Evolutionary conservation across 2,329 filamentous ascomycete species (phyloP).

Genomic region (Thelonectria olida): DNA sequence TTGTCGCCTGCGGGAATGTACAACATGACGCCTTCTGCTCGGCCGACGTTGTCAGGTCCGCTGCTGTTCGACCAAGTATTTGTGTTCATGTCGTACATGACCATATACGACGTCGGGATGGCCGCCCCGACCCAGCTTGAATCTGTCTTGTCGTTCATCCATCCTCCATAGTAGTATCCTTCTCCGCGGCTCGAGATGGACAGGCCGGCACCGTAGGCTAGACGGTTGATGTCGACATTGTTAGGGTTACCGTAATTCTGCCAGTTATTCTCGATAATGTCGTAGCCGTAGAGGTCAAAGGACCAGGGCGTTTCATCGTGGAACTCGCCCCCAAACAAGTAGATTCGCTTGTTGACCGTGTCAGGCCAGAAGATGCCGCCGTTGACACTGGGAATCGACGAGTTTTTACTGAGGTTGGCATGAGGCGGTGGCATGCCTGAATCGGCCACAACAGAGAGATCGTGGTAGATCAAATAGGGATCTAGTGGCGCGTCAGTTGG

Average conservation of each 20-base stretch:
- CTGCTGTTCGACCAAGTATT: constrained; percentile 62
- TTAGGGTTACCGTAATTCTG: constrained; percentile 53
- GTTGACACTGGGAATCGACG: constrained; percentile 57
- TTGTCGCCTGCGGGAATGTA: constrained; percentile 68
- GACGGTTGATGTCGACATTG: constrained; percentile 50
- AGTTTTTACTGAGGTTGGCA: constrained; percentile 67
- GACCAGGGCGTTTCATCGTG: constrained; percentile 55
- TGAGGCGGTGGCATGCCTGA: constrained; percentile 60
- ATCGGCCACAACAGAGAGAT: constrained; percentile 54
- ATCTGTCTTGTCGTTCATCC: constrained; percentile 63
- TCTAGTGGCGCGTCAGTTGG: constrained; percentile 18
- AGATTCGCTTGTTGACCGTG: constrained; percentile 69
- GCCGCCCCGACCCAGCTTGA: constrained; percentile 56
- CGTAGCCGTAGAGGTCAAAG: constrained; percentile 65
- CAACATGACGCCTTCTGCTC: constrained; percentile 68
- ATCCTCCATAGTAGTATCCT: constrained; percentile 72
- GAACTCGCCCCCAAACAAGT: constrained; percentile 70
- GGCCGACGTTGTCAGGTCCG: constrained; percentile 59
- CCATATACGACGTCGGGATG: constrained; percentile 59
- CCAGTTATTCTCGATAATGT: constrained; percentile 66
- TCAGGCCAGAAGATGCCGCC: constrained; percentile 67
- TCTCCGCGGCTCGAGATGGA: constrained; percentile 62
- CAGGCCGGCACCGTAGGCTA: constrained; percentile 66
- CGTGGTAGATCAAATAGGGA: constrained; percentile 60
- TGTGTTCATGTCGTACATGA: constrained; percentile 65